Conservation (phyloP, 208 protist genomes). For the Leishmania arabica region DNA sequence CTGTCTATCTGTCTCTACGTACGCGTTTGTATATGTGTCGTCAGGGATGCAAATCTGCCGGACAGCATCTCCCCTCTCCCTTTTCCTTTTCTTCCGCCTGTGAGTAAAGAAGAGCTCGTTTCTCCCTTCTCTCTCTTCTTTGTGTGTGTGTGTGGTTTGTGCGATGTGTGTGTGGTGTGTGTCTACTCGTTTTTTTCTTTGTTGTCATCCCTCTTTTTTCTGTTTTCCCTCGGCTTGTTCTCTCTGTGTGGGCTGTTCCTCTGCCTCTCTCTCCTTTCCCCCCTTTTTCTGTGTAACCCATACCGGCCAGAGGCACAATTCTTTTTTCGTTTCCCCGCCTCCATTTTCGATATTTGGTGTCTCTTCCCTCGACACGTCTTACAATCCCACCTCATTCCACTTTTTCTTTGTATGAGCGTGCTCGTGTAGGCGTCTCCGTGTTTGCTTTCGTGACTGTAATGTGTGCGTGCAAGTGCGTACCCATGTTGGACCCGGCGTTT, state of each 20-base stretch:
- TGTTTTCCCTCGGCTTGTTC: not conserved
- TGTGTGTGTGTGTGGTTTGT: conserved; percentile 6
- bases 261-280: not conserved
- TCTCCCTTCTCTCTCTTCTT: not conserved
- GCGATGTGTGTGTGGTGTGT: conserved; percentile 1
- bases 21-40: not conserved
- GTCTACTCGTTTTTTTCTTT: not conserved
- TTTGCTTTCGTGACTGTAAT: not conserved
- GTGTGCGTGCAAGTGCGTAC: not conserved
- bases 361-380: not conserved
- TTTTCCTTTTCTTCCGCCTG: conserved; percentile 7
- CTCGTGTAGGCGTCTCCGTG: not conserved
- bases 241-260: not conserved
- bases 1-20: not conserved
- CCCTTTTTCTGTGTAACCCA: not conserved
- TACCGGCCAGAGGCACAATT: not conserved
- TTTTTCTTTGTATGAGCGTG: not conserved
- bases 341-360: not conserved
- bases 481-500: not conserved
- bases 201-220: not conserved
- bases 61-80: not conserved
- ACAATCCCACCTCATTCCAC: not conserved
- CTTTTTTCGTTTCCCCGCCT: not conserved
- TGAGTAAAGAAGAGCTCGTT: not conserved
- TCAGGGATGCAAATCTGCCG: not conserved